Percentiles rank a stretch among this genome's conserved stretches.
Conservation (phyloP, 768 basidiomycete genomes). For the Cystofilobasidium macerans region DNA sequence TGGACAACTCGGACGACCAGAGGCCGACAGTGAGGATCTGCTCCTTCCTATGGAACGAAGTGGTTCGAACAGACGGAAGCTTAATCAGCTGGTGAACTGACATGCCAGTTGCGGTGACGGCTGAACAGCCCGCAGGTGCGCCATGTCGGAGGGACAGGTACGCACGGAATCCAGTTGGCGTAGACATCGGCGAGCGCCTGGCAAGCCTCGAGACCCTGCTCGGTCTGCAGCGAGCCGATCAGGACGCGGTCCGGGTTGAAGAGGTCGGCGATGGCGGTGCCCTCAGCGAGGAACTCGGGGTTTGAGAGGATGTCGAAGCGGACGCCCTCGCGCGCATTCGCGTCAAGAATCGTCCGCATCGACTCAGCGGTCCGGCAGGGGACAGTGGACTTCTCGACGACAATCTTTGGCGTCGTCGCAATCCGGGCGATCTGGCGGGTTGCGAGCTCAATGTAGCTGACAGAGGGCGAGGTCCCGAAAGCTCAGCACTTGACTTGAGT, state of each 20-base stretch:
- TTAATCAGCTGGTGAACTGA: too few relatives aligned
- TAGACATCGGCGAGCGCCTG: constrained; percentile 67
- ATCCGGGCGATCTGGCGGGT: constrained; percentile 91
- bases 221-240: constrained; percentile 86
- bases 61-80: too few relatives aligned
- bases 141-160: constrained; percentile 31
- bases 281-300: constrained; percentile 98
- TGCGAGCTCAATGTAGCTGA: constrained; percentile 89
- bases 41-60: constrained; percentile 45
- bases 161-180: constrained; percentile 91
- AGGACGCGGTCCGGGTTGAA: constrained; percentile 86
- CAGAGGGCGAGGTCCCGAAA: not conserved
- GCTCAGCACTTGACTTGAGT: not conserved
- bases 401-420: constrained; percentile 85
- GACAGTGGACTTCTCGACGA: constrained; percentile 98
- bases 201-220: constrained; percentile 73
- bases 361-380: constrained; percentile 97
- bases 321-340: constrained; percentile 84
- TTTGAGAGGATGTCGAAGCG: constrained; percentile 98
- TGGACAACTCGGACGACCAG: constrained; percentile 97
- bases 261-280: constrained; percentile 86
- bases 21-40: constrained; percentile 86
- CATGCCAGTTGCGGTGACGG: too few relatives aligned
- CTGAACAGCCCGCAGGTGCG: too few relatives aligned
- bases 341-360: constrained; percentile 98